These are phyloP conservation scores for Ustilago nuda DNA, from an alignment of 1,284 basidiomycete species.

Conservation along the genomic window DNA sequence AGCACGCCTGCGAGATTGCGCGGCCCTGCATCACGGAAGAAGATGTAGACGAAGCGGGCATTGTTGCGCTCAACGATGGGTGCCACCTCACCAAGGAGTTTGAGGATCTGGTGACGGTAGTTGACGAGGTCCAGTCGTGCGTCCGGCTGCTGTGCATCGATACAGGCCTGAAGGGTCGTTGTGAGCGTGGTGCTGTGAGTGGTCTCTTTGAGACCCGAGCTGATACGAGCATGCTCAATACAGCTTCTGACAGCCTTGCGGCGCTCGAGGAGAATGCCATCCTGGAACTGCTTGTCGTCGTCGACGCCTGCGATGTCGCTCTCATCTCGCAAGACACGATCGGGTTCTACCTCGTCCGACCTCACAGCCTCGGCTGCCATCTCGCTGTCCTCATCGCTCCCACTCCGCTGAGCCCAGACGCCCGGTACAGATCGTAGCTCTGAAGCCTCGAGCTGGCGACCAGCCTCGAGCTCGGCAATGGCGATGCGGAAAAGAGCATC, in stretches of 20 bases:
- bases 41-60: constrained; percentile 52
- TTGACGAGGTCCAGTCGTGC: constrained; percentile 60
- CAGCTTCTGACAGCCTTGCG: constrained; percentile 44
- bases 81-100: constrained; percentile 49
- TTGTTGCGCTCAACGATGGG: constrained; percentile 58
- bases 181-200: constrained; percentile 15
- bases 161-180: constrained; percentile 36
- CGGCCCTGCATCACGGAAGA: constrained; percentile 55
- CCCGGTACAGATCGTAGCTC: constrained; percentile 32
- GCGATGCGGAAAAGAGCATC: constrained; percentile 30
- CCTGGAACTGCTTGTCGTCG: constrained; percentile 59
- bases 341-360: constrained; percentile 40
- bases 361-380: constrained; percentile 5
- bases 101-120: constrained; percentile 61
- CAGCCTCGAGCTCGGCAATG: constrained; percentile 40
- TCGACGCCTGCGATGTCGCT: constrained; percentile 43
- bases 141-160: constrained; percentile 42
- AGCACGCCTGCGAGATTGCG: constrained; percentile 40
- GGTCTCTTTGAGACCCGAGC: constrained; percentile 14
- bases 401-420: constrained; percentile 15
- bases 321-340: constrained; percentile 38
- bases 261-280: constrained; percentile 46
- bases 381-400: constrained; percentile 7
- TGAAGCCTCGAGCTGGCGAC: constrained; percentile 24
- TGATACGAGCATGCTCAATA: constrained; percentile 43